Percentiles rank a stretch among this genome's conserved stretches.
Conservation (phyloP, 352 stramenopile species). For the Peronospora farinosa region DNA sequence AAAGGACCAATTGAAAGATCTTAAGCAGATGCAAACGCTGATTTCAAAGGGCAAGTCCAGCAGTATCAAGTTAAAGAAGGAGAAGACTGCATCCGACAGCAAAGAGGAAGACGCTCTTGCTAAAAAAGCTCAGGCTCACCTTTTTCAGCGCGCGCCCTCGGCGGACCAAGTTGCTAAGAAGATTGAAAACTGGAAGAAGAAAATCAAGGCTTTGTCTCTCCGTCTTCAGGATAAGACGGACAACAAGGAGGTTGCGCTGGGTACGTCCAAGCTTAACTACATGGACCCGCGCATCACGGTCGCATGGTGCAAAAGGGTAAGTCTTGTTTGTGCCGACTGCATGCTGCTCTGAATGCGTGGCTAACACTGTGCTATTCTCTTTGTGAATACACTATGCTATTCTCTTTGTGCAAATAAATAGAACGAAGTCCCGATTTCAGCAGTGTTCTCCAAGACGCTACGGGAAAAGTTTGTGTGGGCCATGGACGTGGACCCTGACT, state of each 20-base stretch:
- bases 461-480: conserved; percentile 99
- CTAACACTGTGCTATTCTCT: conserved; percentile 7
- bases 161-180: conserved; percentile 92
- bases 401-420: conserved; percentile 14
- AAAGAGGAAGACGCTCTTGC: conserved; percentile 74
- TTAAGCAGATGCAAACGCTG: conserved; percentile 89
- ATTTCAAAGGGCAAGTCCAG: conserved; percentile 86
- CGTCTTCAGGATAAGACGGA: conserved; percentile 97
- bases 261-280: conserved; percentile 99
- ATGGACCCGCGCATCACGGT: conserved; percentile 99
- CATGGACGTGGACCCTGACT: conserved; percentile 95
- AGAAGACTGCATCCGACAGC: conserved; percentile 74
- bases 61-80: conserved; percentile 88
- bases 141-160: conserved; percentile 90
- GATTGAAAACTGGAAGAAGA: conserved; percentile 92
- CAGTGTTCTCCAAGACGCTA: conserved; percentile 97
- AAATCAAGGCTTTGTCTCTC: conserved; percentile 87
- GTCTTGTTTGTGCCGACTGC: conserved; percentile 78
- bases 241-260: conserved; percentile 98
- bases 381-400: not conserved
- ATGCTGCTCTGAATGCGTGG: not conserved
- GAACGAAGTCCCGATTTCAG: conserved; percentile 95
- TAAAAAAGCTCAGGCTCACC: conserved; percentile 92
- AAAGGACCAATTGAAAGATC: conserved; percentile 91
- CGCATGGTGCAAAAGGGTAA: conserved; percentile 97